Percentiles rank a stretch among this genome's conserved stretches.
Evolutionary conservation across 495 filamentous ascomycete genomes (phyloP).

Genomic region (Staphylotrichum longicolle): DNA sequence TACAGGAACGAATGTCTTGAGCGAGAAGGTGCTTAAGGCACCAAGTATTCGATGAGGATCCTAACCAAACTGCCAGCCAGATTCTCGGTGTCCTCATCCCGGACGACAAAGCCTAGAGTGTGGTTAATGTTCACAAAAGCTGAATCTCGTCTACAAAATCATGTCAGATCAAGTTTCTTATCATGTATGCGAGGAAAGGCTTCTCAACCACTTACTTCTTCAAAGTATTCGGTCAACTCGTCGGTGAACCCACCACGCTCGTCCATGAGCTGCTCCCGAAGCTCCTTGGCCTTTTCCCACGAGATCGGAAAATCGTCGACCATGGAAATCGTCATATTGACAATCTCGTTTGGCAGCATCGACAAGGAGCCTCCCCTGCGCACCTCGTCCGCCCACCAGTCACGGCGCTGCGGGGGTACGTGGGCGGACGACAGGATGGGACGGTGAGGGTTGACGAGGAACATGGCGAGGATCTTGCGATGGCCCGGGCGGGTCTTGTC

Average conservation of each 20-base stretch:
- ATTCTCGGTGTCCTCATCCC: too few relatives aligned
- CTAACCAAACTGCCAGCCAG: too few relatives aligned
- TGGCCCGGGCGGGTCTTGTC: conserved; percentile 52
- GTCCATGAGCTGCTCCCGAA: conserved; percentile 24
- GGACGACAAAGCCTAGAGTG: neutral
- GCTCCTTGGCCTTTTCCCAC: conserved; percentile 25
- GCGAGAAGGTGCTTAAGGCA: too few relatives aligned
- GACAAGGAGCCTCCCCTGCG: conserved; percentile 9
- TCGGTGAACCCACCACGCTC: conserved; percentile 19
- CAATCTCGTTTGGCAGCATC: conserved; percentile 28
- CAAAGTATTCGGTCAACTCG: neutral
- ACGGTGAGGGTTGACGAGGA: conserved; percentile 54
- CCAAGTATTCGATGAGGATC: too few relatives aligned
- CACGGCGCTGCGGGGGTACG: conserved; percentile 53
- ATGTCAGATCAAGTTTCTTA: neutral
- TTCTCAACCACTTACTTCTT: neutral
- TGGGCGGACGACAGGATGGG: conserved; percentile 53
- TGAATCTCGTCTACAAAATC: neutral
- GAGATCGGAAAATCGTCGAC: conserved; percentile 29
- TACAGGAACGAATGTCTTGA: too few relatives aligned
- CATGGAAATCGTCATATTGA: conserved; percentile 14
- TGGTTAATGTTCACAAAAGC: conserved; percentile 18
- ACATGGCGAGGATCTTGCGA: conserved; percentile 58
- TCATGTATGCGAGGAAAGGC: neutral
- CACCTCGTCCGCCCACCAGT: conserved; percentile 45